Evolutionary conservation across 176 grass and related monocot species (phyloP), one percentile per base, ranked within the genome.

Genomic region (Triticum monococcum): DNA sequence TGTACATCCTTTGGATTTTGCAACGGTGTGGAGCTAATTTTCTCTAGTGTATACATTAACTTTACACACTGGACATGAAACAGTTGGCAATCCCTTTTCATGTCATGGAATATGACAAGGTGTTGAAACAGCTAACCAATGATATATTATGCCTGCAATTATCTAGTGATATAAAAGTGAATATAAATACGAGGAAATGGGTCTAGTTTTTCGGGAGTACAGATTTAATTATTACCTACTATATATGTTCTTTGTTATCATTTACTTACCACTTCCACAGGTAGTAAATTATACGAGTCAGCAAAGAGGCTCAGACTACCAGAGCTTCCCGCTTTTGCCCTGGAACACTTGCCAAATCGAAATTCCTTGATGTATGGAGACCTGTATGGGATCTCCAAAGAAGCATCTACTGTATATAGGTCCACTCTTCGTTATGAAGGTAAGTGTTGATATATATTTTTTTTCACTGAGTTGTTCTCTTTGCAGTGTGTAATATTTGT

Each of bases 401-500:
- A 98, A 86, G 93, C 92, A 33, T 92, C 93, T 59, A 96, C 92
- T 3, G 73, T 98, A 72, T 96, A 92, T 82, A 98, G 93, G 86
- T 94, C 91, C 79, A 98, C 96, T 77, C 93, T 98, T 86, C 93
- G 92, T 79, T 98, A 98, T 30, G 96, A 96, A 96, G 96, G 96
- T 83, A 82, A 86, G 48, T 68, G 70, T 36, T 46, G 25, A 57
- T 24, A n/a, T 79, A 77, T 41, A n/a, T 24, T 20, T 56, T 59
- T 71, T 70, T 72, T 64, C 23, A 61, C 14, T 28, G 60, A 30
- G 26, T 59, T 2, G 60, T 46, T 30, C 14, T 11, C 64, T 82
- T 80, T 72, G 28, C 82, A 28, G 25, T 16, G 68, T 24, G 22
- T 82, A 30, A 50, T 23, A 38, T 91, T 82, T 80, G 82, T 62